A percentile compares a stretch with the other conserved stretches of the same genome.
phyloP scores from a whole-genome alignment of 83 land plant species.

The Isoetes engelmannii region DNA sequence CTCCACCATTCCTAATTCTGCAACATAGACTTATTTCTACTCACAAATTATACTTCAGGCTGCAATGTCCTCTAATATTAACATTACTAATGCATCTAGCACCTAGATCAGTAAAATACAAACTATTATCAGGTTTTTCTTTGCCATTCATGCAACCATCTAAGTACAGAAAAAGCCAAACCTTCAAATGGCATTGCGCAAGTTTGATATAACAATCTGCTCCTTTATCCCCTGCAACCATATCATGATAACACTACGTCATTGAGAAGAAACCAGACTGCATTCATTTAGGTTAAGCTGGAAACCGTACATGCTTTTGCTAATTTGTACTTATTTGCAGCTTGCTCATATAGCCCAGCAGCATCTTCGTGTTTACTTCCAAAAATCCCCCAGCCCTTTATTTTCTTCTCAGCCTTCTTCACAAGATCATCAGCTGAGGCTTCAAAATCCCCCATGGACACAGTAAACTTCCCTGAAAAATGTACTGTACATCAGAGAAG shows the following conservation, averaged over 20 bases:
- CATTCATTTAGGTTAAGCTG: not conserved
- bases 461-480: too few species aligned
- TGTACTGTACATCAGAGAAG: too few species aligned
- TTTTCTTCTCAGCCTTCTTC: constrained; percentile 44
- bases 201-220: constrained; percentile 62
- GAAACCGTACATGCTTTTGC: constrained; percentile 50
- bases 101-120: not conserved
- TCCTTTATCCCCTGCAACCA: constrained; percentile 69
- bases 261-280: not conserved
- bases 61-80: not conserved
- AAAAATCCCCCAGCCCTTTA: constrained; percentile 41
- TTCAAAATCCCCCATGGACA: constrained; percentile 30
- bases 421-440: constrained; percentile 34
- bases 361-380: constrained; percentile 63
- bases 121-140: too few species aligned
- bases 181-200: constrained; percentile 73
- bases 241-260: not conserved
- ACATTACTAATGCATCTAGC: not conserved
- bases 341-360: constrained; percentile 64
- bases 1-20: too few species aligned
- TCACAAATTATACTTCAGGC: not conserved
- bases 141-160: not conserved
- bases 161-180: constrained; percentile 11
- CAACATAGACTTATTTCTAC: not conserved
- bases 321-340: constrained; percentile 64